Evolutionary conservation across 768 basidiomycete genomes (phyloP), one percentile per base, ranked within the genome.

Genomic region (Suillus variegatus): DNA sequence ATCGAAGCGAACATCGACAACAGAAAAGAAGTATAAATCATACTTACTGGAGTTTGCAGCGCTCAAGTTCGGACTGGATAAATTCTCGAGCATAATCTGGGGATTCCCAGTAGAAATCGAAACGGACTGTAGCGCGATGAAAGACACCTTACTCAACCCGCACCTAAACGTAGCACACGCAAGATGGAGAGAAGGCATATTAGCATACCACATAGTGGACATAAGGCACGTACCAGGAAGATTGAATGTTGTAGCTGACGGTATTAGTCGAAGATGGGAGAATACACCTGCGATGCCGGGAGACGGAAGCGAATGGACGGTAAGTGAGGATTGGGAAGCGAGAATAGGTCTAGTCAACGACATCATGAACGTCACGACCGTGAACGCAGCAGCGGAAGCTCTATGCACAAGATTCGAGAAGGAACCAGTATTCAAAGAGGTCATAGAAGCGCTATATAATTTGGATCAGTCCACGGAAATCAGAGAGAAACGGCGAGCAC

Each of bases 321-420:
- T 20, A 0, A 8, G 4, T 0, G 44, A 46, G 4, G 44, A 46
- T 3, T 46, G 44, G 44, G 44, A 46, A 46, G 44, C 44, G 10
- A 46, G 44, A 4, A 46, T 18, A 46, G 44, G 44, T 0, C 1
- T 44, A 44, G 20, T 44, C 44, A 44, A 44, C 4, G 20, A 44
- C 8, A 44, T 44, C 44, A 44, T 44, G 44, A 0, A 20, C 4
- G 3, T 20, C 7, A 1, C 25, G 2, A 2, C 25, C 25, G 36
- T 38, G 9, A 7, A 4, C 0, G 3, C 18, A 20, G 0, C 0
- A 20, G 1, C 9, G 0, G 44, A 20, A 7, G 16, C 18, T 2
- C 41, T 43, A 0, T 4, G 1, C 4, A 6, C 1, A 43, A 6
- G 41, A 41, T 41, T 41, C 14, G 2, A 6, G 1, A 4, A 41